Evolutionary conservation across 2,329 filamentous ascomycete species (phyloP), one percentile per base, ranked within the genome.

Genomic region (Epicoccum sorghinum): DNA sequence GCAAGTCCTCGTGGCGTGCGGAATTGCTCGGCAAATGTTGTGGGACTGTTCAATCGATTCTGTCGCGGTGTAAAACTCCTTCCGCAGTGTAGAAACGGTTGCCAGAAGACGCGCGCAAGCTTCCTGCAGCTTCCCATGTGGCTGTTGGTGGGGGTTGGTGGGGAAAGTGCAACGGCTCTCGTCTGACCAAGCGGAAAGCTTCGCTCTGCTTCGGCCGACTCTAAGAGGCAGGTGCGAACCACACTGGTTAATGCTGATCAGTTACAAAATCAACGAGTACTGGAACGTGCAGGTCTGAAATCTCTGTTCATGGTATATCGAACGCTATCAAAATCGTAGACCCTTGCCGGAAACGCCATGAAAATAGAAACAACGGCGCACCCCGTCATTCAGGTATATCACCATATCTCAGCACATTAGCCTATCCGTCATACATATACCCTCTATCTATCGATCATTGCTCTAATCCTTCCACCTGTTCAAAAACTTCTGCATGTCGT

Each of bases 381-480:
- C 29, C 12, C 36, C 30, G 29, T 38, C 13, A 27, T 14, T 23
- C 27, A n/a, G 32, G 23, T 33, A 23, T 10, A 30, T 52, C 18
- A 35, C 27, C 7, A 39, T 10, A 39, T 10, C 25, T 41, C 14
- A 14, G 32, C 32, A 33, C 33, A 18, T 18, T 18, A 46, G 43
- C 23, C 13, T 40, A 24, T 41, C 7, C 22, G 9, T 13, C 13
- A 9, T 4, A 39, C 18, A 29, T 18, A 3, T 40, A 7, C 18
- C 35, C 5, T 10, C 29, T 3, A 13, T 32, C 7, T n/a, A 6
- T 7, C 24, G 23, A 9, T 3, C 7, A 6, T 13, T 22, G 13
- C 32, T 29, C 12, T 71, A 86, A 71, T 87, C 83, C 70, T 82
- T 83, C 83, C 84, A 86, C 59, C 83, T 76, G 42, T 80, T 80